Evolutionary conservation across 2,329 filamentous ascomycete genomes (phyloP).

Genomic region (Diaporthe aspalathi): DNA sequence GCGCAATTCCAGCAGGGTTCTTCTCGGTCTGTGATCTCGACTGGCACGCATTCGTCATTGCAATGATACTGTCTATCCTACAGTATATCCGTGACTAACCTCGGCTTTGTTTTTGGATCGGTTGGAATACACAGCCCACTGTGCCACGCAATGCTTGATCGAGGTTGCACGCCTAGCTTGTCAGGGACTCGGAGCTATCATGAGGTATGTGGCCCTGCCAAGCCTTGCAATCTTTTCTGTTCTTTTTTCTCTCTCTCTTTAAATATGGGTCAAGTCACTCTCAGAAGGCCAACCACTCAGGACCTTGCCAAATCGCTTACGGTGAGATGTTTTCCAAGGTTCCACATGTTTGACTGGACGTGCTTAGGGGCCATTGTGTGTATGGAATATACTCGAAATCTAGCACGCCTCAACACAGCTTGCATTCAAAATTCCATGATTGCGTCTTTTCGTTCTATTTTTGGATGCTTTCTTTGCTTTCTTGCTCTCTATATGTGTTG

Average conservation of each 20-base stretch:
- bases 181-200: background rate
- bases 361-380: background rate
- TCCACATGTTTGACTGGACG: background rate
- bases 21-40: background rate
- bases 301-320: background rate
- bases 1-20: background rate
- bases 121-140: background rate
- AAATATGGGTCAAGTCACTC: background rate
- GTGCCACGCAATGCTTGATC: conserved; percentile 10
- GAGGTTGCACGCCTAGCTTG: background rate
- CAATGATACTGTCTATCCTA: background rate
- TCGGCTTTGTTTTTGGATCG: background rate
- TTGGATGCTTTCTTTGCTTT: too few relatives aligned
- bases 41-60: background rate
- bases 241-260: background rate
- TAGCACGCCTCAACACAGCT: too few relatives aligned
- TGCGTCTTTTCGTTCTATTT: too few relatives aligned
- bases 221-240: conserved; percentile 7
- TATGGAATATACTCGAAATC: too few relatives aligned
- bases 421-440: too few relatives aligned
- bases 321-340: too few relatives aligned
- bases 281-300: background rate
- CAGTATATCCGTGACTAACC: background rate
- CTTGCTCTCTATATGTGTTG: too few relatives aligned
- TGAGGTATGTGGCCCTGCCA: conserved; percentile 4